Conservation (phyloP, 306 rosid species). For the Corylus americana region DNA sequence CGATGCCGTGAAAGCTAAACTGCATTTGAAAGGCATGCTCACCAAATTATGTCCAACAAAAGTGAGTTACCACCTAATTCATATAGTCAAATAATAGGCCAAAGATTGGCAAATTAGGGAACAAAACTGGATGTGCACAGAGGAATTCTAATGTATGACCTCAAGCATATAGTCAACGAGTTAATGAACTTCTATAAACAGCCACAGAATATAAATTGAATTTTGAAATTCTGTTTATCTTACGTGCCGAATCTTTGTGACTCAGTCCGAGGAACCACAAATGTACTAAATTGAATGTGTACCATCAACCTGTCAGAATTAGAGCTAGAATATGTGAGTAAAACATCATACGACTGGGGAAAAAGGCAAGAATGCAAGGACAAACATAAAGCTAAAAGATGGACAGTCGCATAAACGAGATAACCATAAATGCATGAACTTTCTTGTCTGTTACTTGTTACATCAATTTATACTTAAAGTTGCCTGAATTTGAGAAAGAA, state of each 20-base stretch:
- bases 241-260: constrained; percentile 6
- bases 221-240: constrained; percentile 16
- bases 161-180: constrained; percentile 10
- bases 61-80: constrained; percentile 16
- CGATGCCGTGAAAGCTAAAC: constrained; percentile 47
- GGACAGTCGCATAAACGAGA: neutral
- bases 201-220: constrained; percentile 20
- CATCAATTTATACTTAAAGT: neutral
- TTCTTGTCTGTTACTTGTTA: neutral
- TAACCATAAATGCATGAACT: neutral
- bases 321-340: neutral
- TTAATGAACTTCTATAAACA: constrained; percentile 19
- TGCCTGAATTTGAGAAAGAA: neutral
- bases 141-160: constrained; percentile 12
- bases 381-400: neutral
- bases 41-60: constrained; percentile 30
- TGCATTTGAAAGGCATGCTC: constrained; percentile 36
- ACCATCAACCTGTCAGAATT: constrained; percentile 4
- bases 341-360: constrained; percentile 4
- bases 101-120: neutral
- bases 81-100: constrained; percentile 10
- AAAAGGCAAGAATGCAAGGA: constrained; percentile 5
- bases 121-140: constrained; percentile 1
- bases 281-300: constrained; percentile 2
- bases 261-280: constrained; percentile 1